These are phyloP conservation scores for Fomes fomentarius DNA, from an alignment of 1,284 basidiomycete genomes.

Conservation along the genomic window DNA sequence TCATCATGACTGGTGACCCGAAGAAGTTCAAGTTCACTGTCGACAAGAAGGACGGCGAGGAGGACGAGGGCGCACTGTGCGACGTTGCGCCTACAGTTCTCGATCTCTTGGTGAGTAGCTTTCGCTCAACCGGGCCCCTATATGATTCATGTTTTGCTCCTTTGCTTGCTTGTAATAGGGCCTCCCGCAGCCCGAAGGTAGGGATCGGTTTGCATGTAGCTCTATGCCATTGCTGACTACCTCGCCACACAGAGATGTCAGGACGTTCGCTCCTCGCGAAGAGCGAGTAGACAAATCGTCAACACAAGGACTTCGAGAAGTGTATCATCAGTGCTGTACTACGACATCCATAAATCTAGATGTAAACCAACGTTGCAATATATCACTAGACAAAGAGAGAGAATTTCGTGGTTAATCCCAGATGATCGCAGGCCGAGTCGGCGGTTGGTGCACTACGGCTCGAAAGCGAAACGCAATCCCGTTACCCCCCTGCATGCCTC, in stretches of 20 bases:
- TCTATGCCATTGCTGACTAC: slow-evolving; percentile 7
- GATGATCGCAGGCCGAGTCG: not conserved
- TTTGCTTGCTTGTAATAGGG: slow-evolving; percentile 37
- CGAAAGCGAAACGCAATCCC: not conserved
- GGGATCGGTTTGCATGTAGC: slow-evolving; percentile 22
- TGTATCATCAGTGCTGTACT: not conserved
- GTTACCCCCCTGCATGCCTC: not conserved
- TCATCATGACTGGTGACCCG: slow-evolving; percentile 70
- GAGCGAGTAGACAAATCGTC: slow-evolving; percentile 10
- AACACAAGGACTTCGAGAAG: not conserved
- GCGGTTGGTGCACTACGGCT: not conserved
- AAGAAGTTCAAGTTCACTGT: slow-evolving; percentile 50
- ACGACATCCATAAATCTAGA: not conserved
- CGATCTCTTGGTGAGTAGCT: slow-evolving; percentile 62
- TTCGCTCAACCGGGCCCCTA: not conserved
- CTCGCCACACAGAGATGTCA: slow-evolving; percentile 51
- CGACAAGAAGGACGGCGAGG: slow-evolving; percentile 57
- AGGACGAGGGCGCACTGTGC: slow-evolving; percentile 74
- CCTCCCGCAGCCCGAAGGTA: slow-evolving; percentile 61
- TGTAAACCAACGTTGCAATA: no score
- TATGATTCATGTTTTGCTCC: not conserved
- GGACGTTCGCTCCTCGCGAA: slow-evolving; percentile 55
- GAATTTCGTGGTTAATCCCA: not conserved
- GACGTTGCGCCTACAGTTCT: slow-evolving; percentile 90
- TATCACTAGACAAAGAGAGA: no score